phyloP scores from a whole-genome alignment of 2,329 filamentous ascomycete species.

The Trichoderma lentiforme region DNA sequence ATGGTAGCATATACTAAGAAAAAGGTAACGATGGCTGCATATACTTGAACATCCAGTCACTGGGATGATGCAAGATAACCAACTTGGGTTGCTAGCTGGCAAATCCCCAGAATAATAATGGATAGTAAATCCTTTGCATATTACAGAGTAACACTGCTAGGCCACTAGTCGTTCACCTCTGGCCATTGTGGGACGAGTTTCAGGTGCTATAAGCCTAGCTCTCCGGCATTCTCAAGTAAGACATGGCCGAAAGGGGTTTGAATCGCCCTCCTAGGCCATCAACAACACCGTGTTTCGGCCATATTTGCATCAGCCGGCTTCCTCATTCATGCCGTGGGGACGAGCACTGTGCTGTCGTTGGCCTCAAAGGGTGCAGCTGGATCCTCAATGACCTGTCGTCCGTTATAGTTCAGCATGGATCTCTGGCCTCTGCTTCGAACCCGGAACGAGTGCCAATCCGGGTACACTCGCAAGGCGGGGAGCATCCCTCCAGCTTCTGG shows the following conservation, averaged over 20 bases:
- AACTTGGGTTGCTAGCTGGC: background rate
- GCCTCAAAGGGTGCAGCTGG: constrained; percentile 38
- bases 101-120: background rate
- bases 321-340: constrained; percentile 1
- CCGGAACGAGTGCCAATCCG: constrained; percentile 60
- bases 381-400: constrained; percentile 47
- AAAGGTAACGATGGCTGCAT: background rate
- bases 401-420: constrained; percentile 44
- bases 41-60: background rate
- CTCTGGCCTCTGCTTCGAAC: constrained; percentile 43
- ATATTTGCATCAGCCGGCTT: background rate
- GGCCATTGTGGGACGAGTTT: constrained; percentile 16
- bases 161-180: background rate
- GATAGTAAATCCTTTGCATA: background rate
- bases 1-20: background rate
- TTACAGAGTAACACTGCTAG: background rate
- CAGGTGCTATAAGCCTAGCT: constrained; percentile 1
- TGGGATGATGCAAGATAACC: background rate
- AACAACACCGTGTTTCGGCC: background rate
- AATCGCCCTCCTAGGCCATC: background rate
- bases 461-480: constrained; percentile 48
- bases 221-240: background rate
- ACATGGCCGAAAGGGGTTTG: background rate
- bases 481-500: constrained; percentile 40
- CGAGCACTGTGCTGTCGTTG: background rate